These are phyloP conservation scores for Lactifluus echinatus DNA, from an alignment of 768 basidiomycete species.

Conservation along the genomic window DNA sequence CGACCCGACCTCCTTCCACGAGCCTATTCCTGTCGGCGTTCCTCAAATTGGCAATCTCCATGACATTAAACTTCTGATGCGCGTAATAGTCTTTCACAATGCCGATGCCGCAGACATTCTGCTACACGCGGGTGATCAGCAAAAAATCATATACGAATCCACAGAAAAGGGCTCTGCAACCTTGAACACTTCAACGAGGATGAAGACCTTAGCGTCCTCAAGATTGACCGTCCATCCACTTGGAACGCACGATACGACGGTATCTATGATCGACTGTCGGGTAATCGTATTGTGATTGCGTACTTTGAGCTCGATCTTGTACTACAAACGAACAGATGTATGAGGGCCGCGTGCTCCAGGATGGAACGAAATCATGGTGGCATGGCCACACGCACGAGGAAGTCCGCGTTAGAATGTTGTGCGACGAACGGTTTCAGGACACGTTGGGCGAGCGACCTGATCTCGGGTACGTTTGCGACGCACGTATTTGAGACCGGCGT, in stretches of 20 bases:
- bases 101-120: conserved; percentile 73
- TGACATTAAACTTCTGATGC: conserved; percentile 70
- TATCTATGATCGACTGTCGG: conserved; percentile 52
- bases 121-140: no score
- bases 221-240: conserved; percentile 59
- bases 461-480: conserved; percentile 60
- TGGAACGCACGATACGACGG: conserved; percentile 64
- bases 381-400: conserved; percentile 35
- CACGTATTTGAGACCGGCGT: conserved; percentile 63
- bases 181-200: conserved; percentile 81
- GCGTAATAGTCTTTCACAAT: conserved; percentile 65
- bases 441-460: conserved; percentile 49
- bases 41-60: conserved; percentile 50
- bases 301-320: conserved; percentile 69
- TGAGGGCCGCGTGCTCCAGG: not conserved
- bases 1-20: conserved; percentile 28
- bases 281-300: conserved; percentile 69
- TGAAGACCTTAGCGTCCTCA: conserved; percentile 58
- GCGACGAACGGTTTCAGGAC: conserved; percentile 47
- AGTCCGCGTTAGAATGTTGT: conserved; percentile 35
- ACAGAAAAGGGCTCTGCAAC: no score
- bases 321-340: conserved; percentile 36
- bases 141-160: no score
- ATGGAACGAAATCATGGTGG: not conserved
- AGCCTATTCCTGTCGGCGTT: conserved; percentile 32